Percentiles rank a stretch among this genome's conserved stretches.
Evolutionary conservation across 2,329 filamentous ascomycete genomes (phyloP).

Genomic region (Talaromyces sp.): DNA sequence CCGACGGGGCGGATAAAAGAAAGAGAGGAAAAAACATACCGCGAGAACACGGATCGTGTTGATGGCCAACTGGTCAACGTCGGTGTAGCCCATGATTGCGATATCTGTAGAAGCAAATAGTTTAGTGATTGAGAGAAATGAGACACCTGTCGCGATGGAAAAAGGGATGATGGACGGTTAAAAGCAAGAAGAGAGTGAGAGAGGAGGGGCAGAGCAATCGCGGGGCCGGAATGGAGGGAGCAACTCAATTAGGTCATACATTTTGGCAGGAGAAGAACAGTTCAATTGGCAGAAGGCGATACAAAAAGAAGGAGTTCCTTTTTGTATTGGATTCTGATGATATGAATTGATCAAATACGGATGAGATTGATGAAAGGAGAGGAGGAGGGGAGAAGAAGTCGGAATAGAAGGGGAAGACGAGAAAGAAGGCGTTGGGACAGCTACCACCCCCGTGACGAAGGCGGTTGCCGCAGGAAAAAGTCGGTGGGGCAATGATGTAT

Average conservation of each 20-base stretch:
- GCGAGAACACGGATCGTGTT: constrained; percentile 97
- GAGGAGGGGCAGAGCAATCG: not conserved
- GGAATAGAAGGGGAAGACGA: constrained; percentile 16
- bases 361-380: constrained; percentile 21
- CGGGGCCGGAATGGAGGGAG: constrained; percentile 4
- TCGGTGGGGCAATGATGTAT: constrained; percentile 21
- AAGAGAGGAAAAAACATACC: constrained; percentile 58
- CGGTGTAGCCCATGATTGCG: constrained; percentile 77
- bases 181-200: not conserved
- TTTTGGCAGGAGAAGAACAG: not conserved
- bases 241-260: constrained; percentile 6
- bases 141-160: not conserved
- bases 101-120: constrained; percentile 26
- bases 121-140: not conserved
- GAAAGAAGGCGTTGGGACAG: not conserved
- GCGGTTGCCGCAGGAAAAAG: constrained; percentile 11
- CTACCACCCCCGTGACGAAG: constrained; percentile 14
- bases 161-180: not conserved
- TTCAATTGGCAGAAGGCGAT: constrained; percentile 9
- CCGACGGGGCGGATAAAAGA: constrained; percentile 7
- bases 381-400: constrained; percentile 19
- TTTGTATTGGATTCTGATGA: constrained; percentile 12
- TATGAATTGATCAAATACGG: constrained; percentile 22
- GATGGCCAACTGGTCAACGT: constrained; percentile 85
- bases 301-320: constrained; percentile 9